phyloP scores from a whole-genome alignment of 106 monocot genomes.

The Narthecium ossifragum region DNA sequence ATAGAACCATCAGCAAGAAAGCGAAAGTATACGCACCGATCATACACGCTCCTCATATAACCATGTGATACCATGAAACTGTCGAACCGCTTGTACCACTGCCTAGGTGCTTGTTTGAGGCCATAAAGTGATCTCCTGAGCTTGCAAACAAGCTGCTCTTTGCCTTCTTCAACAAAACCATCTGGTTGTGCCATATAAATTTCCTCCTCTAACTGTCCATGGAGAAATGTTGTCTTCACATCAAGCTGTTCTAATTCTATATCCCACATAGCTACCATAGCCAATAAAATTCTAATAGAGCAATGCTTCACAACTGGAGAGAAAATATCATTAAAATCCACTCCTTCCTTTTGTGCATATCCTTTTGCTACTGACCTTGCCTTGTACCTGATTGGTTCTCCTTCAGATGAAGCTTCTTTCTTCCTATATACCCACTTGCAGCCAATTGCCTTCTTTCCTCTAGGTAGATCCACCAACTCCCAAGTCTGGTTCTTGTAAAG shows the following conservation, averaged over 20 bases:
- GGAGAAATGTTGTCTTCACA: constrained; percentile 14
- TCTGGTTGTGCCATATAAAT: constrained; percentile 11
- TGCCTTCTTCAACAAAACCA: not conserved
- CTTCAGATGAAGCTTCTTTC: not conserved
- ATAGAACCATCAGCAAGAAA: not conserved
- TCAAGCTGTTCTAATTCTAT: constrained; percentile 3
- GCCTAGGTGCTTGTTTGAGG: constrained; percentile 1
- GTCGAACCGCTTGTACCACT: constrained; percentile 10
- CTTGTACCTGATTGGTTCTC: not conserved
- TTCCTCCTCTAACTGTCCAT: constrained; percentile 3
- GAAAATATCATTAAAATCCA: constrained; percentile 6
- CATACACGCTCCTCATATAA: not conserved
- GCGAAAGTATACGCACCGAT: constrained; percentile 1
- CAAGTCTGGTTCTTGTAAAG: not conserved
- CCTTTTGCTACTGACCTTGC: constrained; percentile 4
- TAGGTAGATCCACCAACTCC: not conserved
- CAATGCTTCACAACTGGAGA: not conserved
- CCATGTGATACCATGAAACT: not conserved
- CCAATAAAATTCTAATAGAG: constrained; percentile 1
- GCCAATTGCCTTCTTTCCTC: not conserved
- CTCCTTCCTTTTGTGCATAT: not conserved
- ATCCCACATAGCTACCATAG: not conserved
- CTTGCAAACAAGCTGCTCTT: constrained; percentile 2
- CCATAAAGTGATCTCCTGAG: constrained; percentile 5
- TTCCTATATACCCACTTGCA: not conserved